Percentiles rank a stretch among this genome's conserved stretches.
These are phyloP conservation scores for Venturia aucupariae DNA, from an alignment of 2,329 filamentous ascomycete genomes.

Conservation along the genomic window DNA sequence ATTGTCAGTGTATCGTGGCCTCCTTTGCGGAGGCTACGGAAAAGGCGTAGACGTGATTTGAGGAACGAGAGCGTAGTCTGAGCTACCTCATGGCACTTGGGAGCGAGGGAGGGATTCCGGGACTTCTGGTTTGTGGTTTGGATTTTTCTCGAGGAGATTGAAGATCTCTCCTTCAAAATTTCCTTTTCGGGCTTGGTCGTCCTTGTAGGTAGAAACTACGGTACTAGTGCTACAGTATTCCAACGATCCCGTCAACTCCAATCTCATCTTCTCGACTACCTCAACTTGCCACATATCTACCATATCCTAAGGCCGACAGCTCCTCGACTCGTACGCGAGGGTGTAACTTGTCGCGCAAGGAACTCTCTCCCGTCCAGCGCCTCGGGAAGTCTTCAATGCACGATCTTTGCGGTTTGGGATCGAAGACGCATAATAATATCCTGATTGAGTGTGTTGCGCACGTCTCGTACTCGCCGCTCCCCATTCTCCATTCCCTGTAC, in stretches of 20 bases:
- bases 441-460: not conserved
- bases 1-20: conserved; percentile 19
- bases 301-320: not conserved
- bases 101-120: too few relatives aligned
- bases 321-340: not conserved
- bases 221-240: too few relatives aligned
- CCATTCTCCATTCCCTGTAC: not conserved
- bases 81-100: not conserved
- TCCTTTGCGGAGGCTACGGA: not conserved
- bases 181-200: too few relatives aligned
- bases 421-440: not conserved
- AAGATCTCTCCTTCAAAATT: too few relatives aligned
- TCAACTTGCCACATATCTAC: too few relatives aligned
- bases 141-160: not conserved
- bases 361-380: not conserved
- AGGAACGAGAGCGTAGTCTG: not conserved
- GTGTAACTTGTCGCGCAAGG: not conserved
- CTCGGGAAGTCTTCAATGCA: not conserved
- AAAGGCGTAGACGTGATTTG: not conserved
- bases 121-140: too few relatives aligned
- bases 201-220: too few relatives aligned
- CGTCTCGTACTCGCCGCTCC: not conserved
- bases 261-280: not conserved
- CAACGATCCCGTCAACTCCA: not conserved
- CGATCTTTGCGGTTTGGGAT: too few relatives aligned